A percentile compares a stretch with the other conserved stretches of the same genome.
Evolutionary conservation across 192 early-diverging fungal species (phyloP).

Genomic region (Podila epigama): DNA sequence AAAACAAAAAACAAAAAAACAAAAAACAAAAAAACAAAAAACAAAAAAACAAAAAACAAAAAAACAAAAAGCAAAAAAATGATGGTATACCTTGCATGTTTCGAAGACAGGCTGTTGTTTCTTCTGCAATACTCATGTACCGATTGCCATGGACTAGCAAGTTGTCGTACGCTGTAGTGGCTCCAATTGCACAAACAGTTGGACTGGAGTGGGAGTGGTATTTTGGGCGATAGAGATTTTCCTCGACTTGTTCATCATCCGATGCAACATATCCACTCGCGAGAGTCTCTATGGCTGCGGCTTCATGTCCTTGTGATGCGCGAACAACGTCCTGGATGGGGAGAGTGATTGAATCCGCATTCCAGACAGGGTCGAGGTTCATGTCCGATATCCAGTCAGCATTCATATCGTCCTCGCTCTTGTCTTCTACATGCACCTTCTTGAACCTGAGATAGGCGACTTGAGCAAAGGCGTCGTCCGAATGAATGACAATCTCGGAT

Average conservation of each 20-base stretch:
- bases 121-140: slow-evolving; percentile 51
- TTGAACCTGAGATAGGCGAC: slow-evolving; percentile 84
- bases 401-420: slow-evolving; percentile 50
- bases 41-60: no score
- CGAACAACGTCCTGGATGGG: slow-evolving; percentile 14
- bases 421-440: slow-evolving; percentile 73
- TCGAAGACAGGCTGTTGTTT: slow-evolving; percentile 54
- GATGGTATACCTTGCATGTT: slow-evolving; percentile 51
- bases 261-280: background rate
- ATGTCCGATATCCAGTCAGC: slow-evolving; percentile 28
- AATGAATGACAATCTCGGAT: slow-evolving; percentile 75
- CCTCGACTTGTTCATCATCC: background rate
- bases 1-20: no score
- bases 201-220: slow-evolving; percentile 10
- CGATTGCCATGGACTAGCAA: background rate
- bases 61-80: no score
- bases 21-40: no score
- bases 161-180: slow-evolving; percentile 52
- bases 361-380: slow-evolving; percentile 33
- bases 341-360: slow-evolving; percentile 19
- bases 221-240: background rate
- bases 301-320: background rate
- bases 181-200: slow-evolving; percentile 44
- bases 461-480: slow-evolving; percentile 81
- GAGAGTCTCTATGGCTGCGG: background rate